These are phyloP conservation scores for Emydomyces testavorans DNA, from an alignment of 2,329 filamentous ascomycete species.

Conservation along the genomic window DNA sequence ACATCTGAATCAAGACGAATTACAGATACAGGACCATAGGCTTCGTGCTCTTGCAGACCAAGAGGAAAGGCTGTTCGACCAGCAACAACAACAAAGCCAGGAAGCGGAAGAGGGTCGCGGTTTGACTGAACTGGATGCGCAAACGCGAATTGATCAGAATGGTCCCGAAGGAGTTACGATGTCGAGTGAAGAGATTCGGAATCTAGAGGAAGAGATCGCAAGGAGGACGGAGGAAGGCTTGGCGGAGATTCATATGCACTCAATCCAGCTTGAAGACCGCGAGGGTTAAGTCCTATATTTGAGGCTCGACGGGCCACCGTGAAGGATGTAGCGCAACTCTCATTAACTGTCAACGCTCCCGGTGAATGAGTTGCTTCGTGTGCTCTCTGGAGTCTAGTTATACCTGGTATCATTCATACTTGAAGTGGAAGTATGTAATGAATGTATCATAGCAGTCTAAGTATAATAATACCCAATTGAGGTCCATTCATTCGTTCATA, in stretches of 20 bases:
- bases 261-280: conserved; percentile 14
- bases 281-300: not conserved
- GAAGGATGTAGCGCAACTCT: not conserved
- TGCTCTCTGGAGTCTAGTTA: not conserved
- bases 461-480: not conserved
- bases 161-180: not conserved
- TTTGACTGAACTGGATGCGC: not conserved
- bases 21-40: conserved; percentile 35
- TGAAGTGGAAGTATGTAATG: no score
- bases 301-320: not conserved
- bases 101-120: not conserved
- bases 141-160: not conserved
- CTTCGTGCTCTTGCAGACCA: conserved; percentile 32
- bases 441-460: not conserved
- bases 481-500: not conserved
- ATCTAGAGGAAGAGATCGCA: conserved; percentile 24
- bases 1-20: conserved; percentile 43
- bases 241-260: conserved; percentile 16
- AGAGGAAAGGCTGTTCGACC: conserved; percentile 24
- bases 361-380: not conserved
- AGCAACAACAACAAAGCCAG: conserved; percentile 22
- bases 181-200: conserved; percentile 18
- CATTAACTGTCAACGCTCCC: not conserved
- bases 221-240: conserved; percentile 24
- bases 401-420: no score